These are phyloP conservation scores for Kappamyces sp. DNA, from an alignment of 192 early-diverging fungal genomes.

Conservation along the genomic window DNA sequence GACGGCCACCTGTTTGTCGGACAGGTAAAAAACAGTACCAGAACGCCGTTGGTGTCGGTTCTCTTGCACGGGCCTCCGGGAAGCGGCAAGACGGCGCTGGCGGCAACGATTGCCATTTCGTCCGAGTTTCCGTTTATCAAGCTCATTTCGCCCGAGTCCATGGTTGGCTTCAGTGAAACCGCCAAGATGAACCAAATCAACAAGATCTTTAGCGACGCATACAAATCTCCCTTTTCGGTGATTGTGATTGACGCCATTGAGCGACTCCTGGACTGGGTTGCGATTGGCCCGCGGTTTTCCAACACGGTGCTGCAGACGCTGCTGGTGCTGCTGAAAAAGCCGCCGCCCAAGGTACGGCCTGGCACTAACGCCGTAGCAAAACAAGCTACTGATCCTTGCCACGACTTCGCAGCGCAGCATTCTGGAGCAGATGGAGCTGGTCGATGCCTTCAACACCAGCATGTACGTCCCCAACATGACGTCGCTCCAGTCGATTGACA, in stretches of 20 bases:
- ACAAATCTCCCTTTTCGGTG: conserved; percentile 89
- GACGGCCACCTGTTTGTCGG: conserved; percentile 53
- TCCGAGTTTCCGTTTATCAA: conserved; percentile 96
- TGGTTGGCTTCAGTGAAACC: conserved; percentile 85
- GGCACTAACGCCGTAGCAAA: conserved; percentile 16
- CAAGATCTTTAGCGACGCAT: conserved; percentile 94
- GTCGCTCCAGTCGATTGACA: conserved; percentile 63
- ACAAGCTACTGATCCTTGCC: conserved; percentile 76
- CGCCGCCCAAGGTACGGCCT: conserved; percentile 65
- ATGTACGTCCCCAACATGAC: conserved; percentile 75
- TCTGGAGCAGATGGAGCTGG: conserved; percentile 80
- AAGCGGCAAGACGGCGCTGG: conserved; percentile 91
- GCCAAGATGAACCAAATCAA: conserved; percentile 82
- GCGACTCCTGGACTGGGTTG: conserved; percentile 85
- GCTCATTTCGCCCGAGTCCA: conserved; percentile 89
- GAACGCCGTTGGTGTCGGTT: conserved; percentile 87
- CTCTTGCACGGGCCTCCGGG: conserved; percentile 77
- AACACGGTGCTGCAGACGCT: conserved; percentile 89
- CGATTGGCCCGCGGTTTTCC: conserved; percentile 92
- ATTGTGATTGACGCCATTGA: conserved; percentile 95
- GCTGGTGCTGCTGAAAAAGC: conserved; percentile 86
- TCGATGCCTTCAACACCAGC: conserved; percentile 77
- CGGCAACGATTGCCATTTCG: conserved; percentile 86
- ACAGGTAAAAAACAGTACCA: conserved; percentile 65
- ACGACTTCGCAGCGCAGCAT: conserved; percentile 79